A percentile compares a stretch with the other conserved stretches of the same genome.
phyloP scores from a whole-genome alignment of 2,329 filamentous ascomycete species.

The Phialophora expanda region DNA sequence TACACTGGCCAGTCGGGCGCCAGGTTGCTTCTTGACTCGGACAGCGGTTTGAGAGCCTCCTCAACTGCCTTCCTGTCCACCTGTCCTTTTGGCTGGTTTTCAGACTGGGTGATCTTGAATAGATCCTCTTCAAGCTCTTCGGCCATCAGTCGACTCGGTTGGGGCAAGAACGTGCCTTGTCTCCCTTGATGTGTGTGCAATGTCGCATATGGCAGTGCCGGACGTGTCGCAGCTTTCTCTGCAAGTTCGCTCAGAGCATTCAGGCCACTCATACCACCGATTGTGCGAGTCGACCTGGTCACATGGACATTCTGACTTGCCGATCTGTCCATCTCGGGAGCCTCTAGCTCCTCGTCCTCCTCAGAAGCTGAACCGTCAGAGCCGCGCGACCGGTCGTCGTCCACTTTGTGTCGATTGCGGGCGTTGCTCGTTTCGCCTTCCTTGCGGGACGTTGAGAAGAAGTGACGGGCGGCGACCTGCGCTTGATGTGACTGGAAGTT shows the following conservation, averaged over 20 bases:
- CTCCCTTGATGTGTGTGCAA: slow-evolving; percentile 53
- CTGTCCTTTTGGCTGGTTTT: slow-evolving; percentile 48
- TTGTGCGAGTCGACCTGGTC: slow-evolving; percentile 59
- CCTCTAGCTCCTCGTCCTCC: slow-evolving; percentile 48
- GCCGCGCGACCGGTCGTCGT: slow-evolving; percentile 48
- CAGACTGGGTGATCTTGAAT: slow-evolving; percentile 49
- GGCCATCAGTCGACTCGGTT: slow-evolving; percentile 51
- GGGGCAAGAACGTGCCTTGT: slow-evolving; percentile 47
- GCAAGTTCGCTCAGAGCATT: slow-evolving; percentile 63
- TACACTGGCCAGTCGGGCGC: slow-evolving; percentile 53
- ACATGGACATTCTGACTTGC: slow-evolving; percentile 62
- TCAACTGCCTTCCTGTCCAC: slow-evolving; percentile 51
- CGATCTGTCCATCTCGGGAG: slow-evolving; percentile 66
- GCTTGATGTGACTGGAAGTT: slow-evolving; percentile 66
- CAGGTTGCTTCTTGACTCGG: slow-evolving; percentile 43
- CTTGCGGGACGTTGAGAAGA: slow-evolving; percentile 61
- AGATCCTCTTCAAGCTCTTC: slow-evolving; percentile 56
- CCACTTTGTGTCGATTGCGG: slow-evolving; percentile 47
- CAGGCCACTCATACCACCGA: slow-evolving; percentile 56
- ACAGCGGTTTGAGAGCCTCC: slow-evolving; percentile 39
- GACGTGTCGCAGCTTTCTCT: slow-evolving; percentile 54
- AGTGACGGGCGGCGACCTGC: slow-evolving; percentile 62
- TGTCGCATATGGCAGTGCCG: slow-evolving; percentile 54
- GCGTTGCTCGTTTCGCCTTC: slow-evolving; percentile 37
- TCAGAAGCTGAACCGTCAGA: slow-evolving; percentile 51